Evolutionary conservation across 1,284 basidiomycete genomes (phyloP).

Genomic region (Chalciporus sp.): DNA sequence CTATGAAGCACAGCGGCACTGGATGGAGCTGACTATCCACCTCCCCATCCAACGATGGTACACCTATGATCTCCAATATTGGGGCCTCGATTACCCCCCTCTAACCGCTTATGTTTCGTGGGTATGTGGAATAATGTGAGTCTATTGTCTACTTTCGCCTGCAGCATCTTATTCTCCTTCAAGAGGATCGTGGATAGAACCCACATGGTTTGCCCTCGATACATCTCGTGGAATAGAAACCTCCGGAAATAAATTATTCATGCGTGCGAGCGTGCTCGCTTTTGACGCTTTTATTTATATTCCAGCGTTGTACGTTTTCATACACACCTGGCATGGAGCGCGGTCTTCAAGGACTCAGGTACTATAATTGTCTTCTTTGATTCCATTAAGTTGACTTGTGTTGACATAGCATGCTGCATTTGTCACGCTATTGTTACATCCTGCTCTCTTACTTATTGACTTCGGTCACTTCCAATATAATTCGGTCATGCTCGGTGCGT

Average conservation of each 20-base stretch:
- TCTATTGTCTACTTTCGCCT: slow-evolving; percentile 10
- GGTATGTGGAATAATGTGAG: slow-evolving; percentile 71
- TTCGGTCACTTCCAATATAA: slow-evolving; percentile 96
- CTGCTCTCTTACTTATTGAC: slow-evolving; percentile 83
- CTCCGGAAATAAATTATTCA: slow-evolving; percentile 68
- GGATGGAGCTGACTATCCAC: slow-evolving; percentile 88
- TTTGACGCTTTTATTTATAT: slow-evolving; percentile 78
- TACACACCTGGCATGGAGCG: slow-evolving; percentile 59
- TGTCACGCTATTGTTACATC: slow-evolving; percentile 79
- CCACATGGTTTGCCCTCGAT: slow-evolving; percentile 75
- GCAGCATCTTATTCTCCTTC: slow-evolving; percentile 1
- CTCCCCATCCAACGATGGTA: slow-evolving; percentile 82
- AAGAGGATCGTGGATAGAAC: slow-evolving; percentile 70
- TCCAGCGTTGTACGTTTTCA: slow-evolving; percentile 70
- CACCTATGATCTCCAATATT: slow-evolving; percentile 83
- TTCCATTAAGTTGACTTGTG: neutral
- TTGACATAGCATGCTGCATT: slow-evolving; percentile 66
- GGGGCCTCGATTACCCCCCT: slow-evolving; percentile 93
- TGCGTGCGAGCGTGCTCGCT: slow-evolving; percentile 77
- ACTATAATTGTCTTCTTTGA: slow-evolving; percentile 15
- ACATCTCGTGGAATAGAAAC: slow-evolving; percentile 80
- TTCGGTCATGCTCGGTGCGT: slow-evolving; percentile 82
- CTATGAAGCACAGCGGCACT: slow-evolving; percentile 92
- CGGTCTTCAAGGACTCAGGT: slow-evolving; percentile 77
- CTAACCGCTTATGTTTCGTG: slow-evolving; percentile 88